Base-by-base conservation (phyloP, 208 protist genomes). In the Lotmaria passim region DNA sequence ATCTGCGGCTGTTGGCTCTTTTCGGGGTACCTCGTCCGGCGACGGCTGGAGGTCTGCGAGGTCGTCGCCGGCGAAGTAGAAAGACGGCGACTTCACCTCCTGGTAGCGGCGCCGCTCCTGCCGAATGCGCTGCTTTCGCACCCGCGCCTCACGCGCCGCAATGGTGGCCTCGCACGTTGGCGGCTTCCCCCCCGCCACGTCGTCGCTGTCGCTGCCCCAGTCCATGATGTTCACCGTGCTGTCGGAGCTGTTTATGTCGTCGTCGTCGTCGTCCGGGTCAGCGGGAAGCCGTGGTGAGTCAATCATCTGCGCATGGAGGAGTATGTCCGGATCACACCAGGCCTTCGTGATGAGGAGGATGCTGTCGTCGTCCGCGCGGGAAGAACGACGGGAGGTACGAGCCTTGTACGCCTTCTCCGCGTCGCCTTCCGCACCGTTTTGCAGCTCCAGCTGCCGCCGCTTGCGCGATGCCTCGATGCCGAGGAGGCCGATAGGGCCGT, bases 291-390 rank as follows among this genome's bases (percentile, higher is more conserved):
- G 34, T 11, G 79, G 79, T 6, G 68, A 80, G 63, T 73, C 64
- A 0, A 84, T 47, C 14, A 68, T 10, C 47, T 34, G 69, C 11
- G 64, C 63, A 11, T 15, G 30, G n/a, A 39, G 73, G 10, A 84
- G 75, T 53, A 81, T 43, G 12, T 34, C n/a, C 15, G 68, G 58
- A 21, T 84, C 79, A 50, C 79, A 84, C 75, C 79, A 84, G 17
- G 72, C 53, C 39, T 66, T 67, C 6, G 79, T 84, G 51, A 84
- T 61, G 12, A 74, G 57, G 2, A 67, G 47, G 7, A 84, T 53
- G 12, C 53, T 47, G 0, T 21, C 48, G 4, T 63, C 60, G 10
- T 68, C 19, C 7, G 41, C 10, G 23, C 31, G 34, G 12, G 28
- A 39, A 46, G 21, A 19, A 1, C 55, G 58, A 34, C 48, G 43